Evolutionary conservation across 139 green algal genomes (phyloP).

Genomic region (Picochlorum costavermella): DNA sequence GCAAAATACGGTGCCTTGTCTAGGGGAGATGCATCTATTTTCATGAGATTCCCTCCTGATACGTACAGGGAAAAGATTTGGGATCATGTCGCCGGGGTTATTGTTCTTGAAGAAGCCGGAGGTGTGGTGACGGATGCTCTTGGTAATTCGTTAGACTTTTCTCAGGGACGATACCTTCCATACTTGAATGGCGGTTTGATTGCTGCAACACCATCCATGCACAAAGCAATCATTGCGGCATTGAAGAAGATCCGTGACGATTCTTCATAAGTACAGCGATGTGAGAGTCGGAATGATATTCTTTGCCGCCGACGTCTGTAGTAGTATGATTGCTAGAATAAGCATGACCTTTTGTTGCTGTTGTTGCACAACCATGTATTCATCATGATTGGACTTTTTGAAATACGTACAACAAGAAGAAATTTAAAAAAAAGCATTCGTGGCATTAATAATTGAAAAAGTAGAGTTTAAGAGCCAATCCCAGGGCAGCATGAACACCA

Average conservation of each 20-base stretch:
- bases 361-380: too few species aligned
- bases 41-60: slow-evolving; percentile 80
- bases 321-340: too few species aligned
- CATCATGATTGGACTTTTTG: too few species aligned
- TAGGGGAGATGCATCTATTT: slow-evolving; percentile 71
- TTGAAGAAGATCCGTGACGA: slow-evolving; percentile 12
- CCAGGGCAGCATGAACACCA: slow-evolving; percentile 49
- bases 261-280: neutral
- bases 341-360: too few species aligned
- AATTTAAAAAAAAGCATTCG: neutral
- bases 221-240: slow-evolving; percentile 20
- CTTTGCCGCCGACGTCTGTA: neutral
- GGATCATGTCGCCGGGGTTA: slow-evolving; percentile 76
- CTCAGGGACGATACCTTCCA: slow-evolving; percentile 32
- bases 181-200: slow-evolving; percentile 47
- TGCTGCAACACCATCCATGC: slow-evolving; percentile 39
- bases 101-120: slow-evolving; percentile 80
- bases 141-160: slow-evolving; percentile 39
- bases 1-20: slow-evolving; percentile 79
- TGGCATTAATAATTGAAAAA: slow-evolving; percentile 61
- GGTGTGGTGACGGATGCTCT: slow-evolving; percentile 43
- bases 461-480: slow-evolving; percentile 69
- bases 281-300: neutral
- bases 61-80: slow-evolving; percentile 89
- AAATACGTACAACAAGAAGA: too few species aligned